Base-by-base conservation (phyloP, 108 stramenopile species). In the Nitzschia sp. region DNA sequence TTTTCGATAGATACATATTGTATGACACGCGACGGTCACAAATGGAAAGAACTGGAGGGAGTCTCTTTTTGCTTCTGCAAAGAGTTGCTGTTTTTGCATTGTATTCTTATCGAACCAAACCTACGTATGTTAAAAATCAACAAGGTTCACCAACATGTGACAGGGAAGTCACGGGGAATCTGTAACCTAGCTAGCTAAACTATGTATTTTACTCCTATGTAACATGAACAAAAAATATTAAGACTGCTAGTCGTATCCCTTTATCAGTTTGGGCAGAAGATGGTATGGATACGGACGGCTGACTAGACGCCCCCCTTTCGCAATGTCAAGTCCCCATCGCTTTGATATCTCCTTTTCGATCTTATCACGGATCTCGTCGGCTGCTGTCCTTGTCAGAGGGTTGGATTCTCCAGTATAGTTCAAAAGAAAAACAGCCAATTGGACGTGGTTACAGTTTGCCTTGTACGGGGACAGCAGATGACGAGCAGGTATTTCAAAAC, bases 261-360 rank as follows among this genome's bases (percentile, higher is more conserved):
- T 66, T n/a, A 87, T 71, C 31, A 84, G 56, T 5, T 50, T 54
- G 0, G 82, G 79, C 5, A 90, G 65, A 23, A 81, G 47, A 25
- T 62, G 53, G 34, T 73, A 86, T 0, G 90, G 90, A 65, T 85
- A 91, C 2, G 87, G 85, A 33, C 69, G 76, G 2, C 80, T 82
- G 26, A 93, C 92, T 28, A 88, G 68, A 25, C 92, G 66, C 5
- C 87, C 87, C 15, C 68, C 52, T 58, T 88, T 90, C 13, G 72
- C 80, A 26, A 93, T 67, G 0, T 57, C 30, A 9, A 80, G 60
- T 13, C 53, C 56, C 63, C 75, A 64, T 28, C 47, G 11, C 11
- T 71, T 27, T 0, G 22, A n/a, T 11, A 72, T 66, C 41, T 75
- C 72, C 2, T 19, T n/a, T 67, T 93, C 89, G 22, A 80, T 54